Evolutionary conservation across 1,284 basidiomycete species (phyloP).

Genomic region (Sutorius eximius): DNA sequence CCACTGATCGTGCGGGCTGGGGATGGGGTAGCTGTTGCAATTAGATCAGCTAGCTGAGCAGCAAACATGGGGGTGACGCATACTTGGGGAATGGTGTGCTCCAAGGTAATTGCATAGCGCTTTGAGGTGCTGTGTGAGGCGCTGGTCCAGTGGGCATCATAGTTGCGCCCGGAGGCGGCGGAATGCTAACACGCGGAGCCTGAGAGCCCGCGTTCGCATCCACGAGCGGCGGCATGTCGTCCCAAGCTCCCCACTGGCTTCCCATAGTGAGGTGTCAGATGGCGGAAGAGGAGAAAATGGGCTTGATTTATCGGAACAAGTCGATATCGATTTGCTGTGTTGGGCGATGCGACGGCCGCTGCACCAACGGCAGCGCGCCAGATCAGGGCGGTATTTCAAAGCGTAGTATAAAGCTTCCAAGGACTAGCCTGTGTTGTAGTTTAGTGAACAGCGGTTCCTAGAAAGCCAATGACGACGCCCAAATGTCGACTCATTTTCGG

Average conservation of each 20-base stretch:
- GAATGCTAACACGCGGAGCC: constrained; percentile 15
- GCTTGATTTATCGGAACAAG: constrained; percentile 19
- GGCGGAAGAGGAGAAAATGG: not conserved
- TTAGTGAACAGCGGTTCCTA: not conserved
- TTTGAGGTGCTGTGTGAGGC: constrained; percentile 6
- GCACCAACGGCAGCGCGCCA: constrained; percentile 3
- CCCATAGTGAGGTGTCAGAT: constrained; percentile 18
- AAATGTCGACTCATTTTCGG: not conserved
- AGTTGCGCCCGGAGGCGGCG: constrained; percentile 27
- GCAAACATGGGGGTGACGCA: not conserved
- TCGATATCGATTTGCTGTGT: constrained; percentile 25
- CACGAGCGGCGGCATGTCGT: constrained; percentile 29
- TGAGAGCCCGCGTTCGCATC: constrained; percentile 17
- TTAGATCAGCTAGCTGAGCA: constrained; percentile 3
- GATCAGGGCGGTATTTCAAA: not conserved
- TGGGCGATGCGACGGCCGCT: constrained; percentile 11
- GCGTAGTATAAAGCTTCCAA: not conserved
- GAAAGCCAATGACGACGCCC: not conserved
- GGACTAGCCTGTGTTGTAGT: not conserved
- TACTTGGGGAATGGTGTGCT: constrained; percentile 19
- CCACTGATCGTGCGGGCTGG: constrained; percentile 18
- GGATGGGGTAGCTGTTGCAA: constrained; percentile 8
- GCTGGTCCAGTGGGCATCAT: constrained; percentile 12
- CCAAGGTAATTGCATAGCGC: constrained; percentile 16
- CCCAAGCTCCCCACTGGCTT: constrained; percentile 18